Evolutionary conservation across 2,329 filamentous ascomycete genomes (phyloP), one percentile per base, ranked within the genome.

Genomic region (Nannizziopsis arthrosporioides): DNA sequence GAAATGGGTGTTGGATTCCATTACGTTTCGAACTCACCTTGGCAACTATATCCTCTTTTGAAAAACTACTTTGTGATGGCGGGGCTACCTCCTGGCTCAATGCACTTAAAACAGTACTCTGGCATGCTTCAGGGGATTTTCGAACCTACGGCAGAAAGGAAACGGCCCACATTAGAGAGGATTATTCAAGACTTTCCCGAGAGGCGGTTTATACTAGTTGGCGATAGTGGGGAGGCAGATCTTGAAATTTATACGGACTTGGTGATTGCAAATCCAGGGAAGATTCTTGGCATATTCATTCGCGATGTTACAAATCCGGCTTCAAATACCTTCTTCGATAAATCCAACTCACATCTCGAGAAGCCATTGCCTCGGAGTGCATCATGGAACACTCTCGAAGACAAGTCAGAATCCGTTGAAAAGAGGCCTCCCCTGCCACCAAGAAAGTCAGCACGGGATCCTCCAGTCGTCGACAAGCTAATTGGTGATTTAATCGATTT

Each of bases 11-110:
- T 96, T 18, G 79, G 81, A 57, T 76, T 98, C 45, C 93, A 98
- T 62, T 98, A 98, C 64, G 93, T 94, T 55, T 98, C 92, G n/a
- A 98, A 98, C 66, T 94, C 90, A 44, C 92, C 92, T 0, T 98
- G 93, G 93, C 93, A 98, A 63, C 75, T 98, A 5, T 98, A 86
- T 58, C 92, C 92, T 0, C 80, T 96, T 2, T 71, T 98, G 9
- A 83, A 85, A 4, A 86, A 78, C 46, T 98, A 84, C 63, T 94
- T 96, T 63, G 80, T 81, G 54, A 68, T 83, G 36, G 84, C 85
- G 5, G 84, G 84, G 1, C 70, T 98, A 1, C 92, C 92, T 0
- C 78, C 78, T 0, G 93, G 92, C 0, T 95, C 90, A 0, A 85
- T 96, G 55, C 93, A 98, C 62, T 66, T 98, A 55, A 98, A 98